A percentile compares a stretch with the other conserved stretches of the same genome.
These are phyloP conservation scores for Cicer chorassanicum DNA, from an alignment of 306 rosid genomes.

Conservation along the genomic window DNA sequence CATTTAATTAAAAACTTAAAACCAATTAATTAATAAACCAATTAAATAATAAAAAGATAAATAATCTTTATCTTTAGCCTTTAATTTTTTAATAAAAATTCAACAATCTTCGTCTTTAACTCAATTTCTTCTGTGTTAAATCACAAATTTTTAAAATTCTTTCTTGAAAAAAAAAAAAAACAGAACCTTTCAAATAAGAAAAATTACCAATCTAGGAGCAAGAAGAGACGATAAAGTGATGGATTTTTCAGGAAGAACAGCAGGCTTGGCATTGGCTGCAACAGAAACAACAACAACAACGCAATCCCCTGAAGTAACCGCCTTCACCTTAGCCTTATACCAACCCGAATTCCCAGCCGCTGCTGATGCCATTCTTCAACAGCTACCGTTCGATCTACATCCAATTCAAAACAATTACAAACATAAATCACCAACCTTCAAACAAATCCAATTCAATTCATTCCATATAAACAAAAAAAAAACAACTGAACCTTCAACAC, in stretches of 20 bases:
- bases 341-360: constrained; percentile 71
- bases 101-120: no score
- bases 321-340: no score
- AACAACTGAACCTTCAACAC: neutral
- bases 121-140: no score
- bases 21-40: no score
- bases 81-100: no score
- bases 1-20: no score
- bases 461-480: neutral
- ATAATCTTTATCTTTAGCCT: no score
- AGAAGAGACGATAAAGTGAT: no score
- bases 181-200: neutral
- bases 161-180: neutral
- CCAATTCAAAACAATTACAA: constrained; percentile 6
- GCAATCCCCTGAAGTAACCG: no score
- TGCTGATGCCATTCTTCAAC: constrained; percentile 87
- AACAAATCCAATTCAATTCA: constrained; percentile 3
- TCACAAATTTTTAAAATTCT: neutral
- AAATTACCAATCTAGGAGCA: constrained; percentile 84
- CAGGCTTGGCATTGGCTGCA: constrained; percentile 67
- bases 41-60: no score
- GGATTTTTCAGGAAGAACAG: constrained; percentile 90
- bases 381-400: constrained; percentile 52
- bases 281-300: constrained; percentile 80
- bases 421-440: constrained; percentile 16